phyloP scores from a whole-genome alignment of 106 monocot species.

The Phalaenopsis aphrodite region DNA sequence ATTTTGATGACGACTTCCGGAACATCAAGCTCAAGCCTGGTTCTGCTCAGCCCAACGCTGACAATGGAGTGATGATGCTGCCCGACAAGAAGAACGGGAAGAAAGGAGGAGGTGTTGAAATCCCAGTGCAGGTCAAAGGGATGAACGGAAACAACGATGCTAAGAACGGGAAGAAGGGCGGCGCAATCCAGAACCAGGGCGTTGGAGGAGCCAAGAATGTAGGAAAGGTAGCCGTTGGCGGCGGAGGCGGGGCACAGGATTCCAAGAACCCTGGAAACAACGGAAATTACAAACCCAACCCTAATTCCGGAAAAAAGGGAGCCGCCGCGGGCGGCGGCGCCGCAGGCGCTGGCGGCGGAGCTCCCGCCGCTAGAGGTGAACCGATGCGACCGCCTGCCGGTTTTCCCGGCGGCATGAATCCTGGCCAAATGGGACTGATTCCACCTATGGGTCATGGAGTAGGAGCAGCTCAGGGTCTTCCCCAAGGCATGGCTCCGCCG shows the following conservation, averaged over 20 bases:
- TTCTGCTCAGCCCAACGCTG: slow-evolving; percentile 6
- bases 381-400: background rate
- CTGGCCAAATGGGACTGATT: slow-evolving; percentile 12
- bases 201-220: slow-evolving; percentile 2
- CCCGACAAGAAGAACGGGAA: slow-evolving; percentile 31
- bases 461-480: slow-evolving; percentile 30
- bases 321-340: background rate
- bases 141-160: slow-evolving; percentile 4
- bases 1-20: slow-evolving; percentile 48
- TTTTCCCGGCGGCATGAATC: background rate
- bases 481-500: slow-evolving; percentile 21
- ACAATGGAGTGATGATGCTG: slow-evolving; percentile 6
- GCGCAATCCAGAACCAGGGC: slow-evolving; percentile 2
- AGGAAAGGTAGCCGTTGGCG: background rate
- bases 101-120: slow-evolving; percentile 15
- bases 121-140: slow-evolving; percentile 27
- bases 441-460: slow-evolving; percentile 11
- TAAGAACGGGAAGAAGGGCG: slow-evolving; percentile 23
- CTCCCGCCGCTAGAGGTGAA: background rate
- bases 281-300: slow-evolving; percentile 5
- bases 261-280: slow-evolving; percentile 12
- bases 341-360: background rate
- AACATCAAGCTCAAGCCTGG: slow-evolving; percentile 34
- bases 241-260: slow-evolving; percentile 10
- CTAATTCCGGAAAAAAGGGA: slow-evolving; percentile 9